Percentiles rank a stretch among this genome's conserved stretches.
Evolutionary conservation across 2,329 filamentous ascomycete genomes (phyloP).

Genomic region (Trichophyton mentagrophytes): DNA sequence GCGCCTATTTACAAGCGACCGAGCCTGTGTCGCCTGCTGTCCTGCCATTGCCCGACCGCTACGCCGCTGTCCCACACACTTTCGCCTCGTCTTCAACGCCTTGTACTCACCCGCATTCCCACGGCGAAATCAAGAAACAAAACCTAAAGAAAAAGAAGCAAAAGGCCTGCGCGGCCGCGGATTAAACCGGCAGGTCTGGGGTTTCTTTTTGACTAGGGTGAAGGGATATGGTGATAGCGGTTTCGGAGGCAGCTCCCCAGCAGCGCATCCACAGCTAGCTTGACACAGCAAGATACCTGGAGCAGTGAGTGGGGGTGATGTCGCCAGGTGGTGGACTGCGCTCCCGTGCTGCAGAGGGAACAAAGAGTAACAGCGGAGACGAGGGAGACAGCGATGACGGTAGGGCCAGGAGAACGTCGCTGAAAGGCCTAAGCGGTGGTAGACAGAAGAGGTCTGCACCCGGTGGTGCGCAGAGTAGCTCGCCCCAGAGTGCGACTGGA

Average conservation of each 20-base stretch:
- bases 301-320: not conserved
- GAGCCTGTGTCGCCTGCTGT: not conserved
- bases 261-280: not conserved
- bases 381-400: not conserved
- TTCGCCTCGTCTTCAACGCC: not conserved
- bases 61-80: not conserved
- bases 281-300: not conserved
- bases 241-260: slow-evolving; percentile 9
- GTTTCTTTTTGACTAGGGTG: not conserved
- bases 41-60: not conserved
- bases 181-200: not conserved
- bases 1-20: not conserved
- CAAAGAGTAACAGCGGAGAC: not conserved
- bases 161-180: not conserved
- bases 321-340: not conserved
- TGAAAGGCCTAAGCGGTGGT: not conserved
- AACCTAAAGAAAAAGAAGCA: not conserved
- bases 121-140: not conserved
- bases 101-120: not conserved
- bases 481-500: slow-evolving; percentile 33
- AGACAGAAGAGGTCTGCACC: slow-evolving; percentile 17
- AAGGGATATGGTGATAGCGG: slow-evolving; percentile 11
- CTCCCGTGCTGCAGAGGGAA: not conserved
- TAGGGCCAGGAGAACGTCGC: not conserved
- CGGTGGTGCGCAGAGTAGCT: slow-evolving; percentile 31